Evolutionary conservation across 805 yeast species (phyloP), one percentile per base, ranked within the genome.

Genomic region (Trichomonascus vanleenenianus): DNA sequence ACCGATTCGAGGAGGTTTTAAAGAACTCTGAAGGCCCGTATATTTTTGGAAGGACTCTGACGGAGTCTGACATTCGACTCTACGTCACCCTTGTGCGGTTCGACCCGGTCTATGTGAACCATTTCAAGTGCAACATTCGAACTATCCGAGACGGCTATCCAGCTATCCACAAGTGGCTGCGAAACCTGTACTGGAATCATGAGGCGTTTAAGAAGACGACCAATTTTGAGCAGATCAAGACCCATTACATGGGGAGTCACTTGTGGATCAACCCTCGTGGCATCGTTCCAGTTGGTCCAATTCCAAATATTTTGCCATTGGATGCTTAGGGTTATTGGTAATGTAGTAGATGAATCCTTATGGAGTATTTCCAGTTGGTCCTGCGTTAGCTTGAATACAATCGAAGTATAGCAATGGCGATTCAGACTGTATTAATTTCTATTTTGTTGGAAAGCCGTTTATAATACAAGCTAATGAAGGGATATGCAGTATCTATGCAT

Each of bases 41-140:
- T 59, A 63, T 88, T 43, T 58, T 79, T 8, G 91, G 89, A 4
- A 72, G 78, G 46, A 68, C 64, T 40, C 66, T 91, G 45, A 89
- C 97, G 1, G 96, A 91, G 67, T 95, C 95, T 5, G 98, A 91
- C 63, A 72, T 91, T 47, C 74, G 97, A 53, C 75, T 91, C 42
- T 91, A 68, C 68, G 79, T 96, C 19, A 91, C 97, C 2, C 81
- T 91, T 48, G 72, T 87, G 38, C 78, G 98, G 57, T 91, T 91
- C 58, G 97, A 91, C 63, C 84, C 94, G 1, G 95, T 88, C 18
- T 91, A 91, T 60, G 91, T 83, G 44, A 96, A 89, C 65, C 97
- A 91, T 64, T 93, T 91, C 77, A 93, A 91, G 67, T 85, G 96
- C 64, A 91, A 91, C 64, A 64, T 87, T 50, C 81, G 81, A 40